These are phyloP conservation scores for Rosa multiflora DNA, from an alignment of 306 rosid species.

Conservation along the genomic window DNA sequence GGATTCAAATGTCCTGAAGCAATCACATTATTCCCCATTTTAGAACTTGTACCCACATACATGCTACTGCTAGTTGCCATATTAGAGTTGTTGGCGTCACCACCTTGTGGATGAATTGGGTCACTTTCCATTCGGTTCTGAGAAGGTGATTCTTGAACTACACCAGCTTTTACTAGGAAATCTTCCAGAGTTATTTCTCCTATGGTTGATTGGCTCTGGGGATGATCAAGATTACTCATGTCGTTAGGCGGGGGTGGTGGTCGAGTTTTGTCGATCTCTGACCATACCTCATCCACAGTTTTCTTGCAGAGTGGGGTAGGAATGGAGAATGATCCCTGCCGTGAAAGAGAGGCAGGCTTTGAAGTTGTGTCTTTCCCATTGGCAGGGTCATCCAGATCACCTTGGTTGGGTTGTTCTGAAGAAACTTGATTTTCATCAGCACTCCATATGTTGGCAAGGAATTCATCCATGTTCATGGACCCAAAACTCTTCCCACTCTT, in stretches of 20 bases:
- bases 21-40: constrained; percentile 28
- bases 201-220: constrained; percentile 40
- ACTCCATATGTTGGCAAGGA: constrained; percentile 63
- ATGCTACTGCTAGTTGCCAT: not conserved
- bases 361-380: constrained; percentile 4
- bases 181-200: constrained; percentile 74
- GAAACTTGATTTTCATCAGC: constrained; percentile 39
- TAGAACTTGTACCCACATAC: constrained; percentile 24
- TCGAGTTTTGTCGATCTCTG: constrained; percentile 45
- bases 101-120: constrained; percentile 23
- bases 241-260: constrained; percentile 16
- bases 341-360: constrained; percentile 13
- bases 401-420: constrained; percentile 10
- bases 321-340: constrained; percentile 37
- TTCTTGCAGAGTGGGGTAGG: constrained; percentile 64
- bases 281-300: constrained; percentile 72
- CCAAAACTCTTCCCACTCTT: constrained; percentile 54
- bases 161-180: constrained; percentile 71
- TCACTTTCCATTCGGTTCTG: constrained; percentile 12
- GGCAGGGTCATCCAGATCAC: not conserved
- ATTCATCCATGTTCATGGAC: constrained; percentile 74
- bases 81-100: constrained; percentile 10
- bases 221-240: constrained; percentile 9
- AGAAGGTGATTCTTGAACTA: constrained; percentile 44
- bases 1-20: constrained; percentile 27